Evolutionary conservation across 306 rosid species (phyloP).

Genomic region (Notholithocarpus densiflorus): DNA sequence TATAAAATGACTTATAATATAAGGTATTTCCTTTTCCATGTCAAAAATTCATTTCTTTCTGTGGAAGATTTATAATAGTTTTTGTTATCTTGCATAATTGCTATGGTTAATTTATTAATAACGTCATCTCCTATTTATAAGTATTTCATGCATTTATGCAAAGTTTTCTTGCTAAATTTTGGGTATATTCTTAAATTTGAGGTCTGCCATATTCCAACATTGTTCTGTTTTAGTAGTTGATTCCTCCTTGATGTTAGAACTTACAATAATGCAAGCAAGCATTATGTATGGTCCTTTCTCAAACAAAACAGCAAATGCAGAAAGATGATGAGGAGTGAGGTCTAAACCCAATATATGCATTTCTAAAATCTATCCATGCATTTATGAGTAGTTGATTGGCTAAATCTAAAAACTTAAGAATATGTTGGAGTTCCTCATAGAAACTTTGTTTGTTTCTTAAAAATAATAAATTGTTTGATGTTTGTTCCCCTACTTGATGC

Average conservation of each 20-base stretch:
- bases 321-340: constrained; percentile 71
- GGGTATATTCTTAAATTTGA: constrained; percentile 7
- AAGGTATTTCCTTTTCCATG: background rate
- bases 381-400: background rate
- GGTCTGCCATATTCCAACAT: background rate
- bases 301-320: constrained; percentile 80
- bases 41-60: background rate
- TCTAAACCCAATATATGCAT: constrained; percentile 15
- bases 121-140: too few species aligned
- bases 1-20: background rate
- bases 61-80: too few species aligned
- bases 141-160: too few species aligned
- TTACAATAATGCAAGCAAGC: constrained; percentile 80
- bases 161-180: too few species aligned
- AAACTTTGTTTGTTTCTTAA: too few species aligned
- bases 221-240: constrained; percentile 6
- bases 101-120: too few species aligned
- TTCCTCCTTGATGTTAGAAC: constrained; percentile 54
- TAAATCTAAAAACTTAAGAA: background rate
- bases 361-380: background rate
- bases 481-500: too few species aligned
- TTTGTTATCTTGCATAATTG: too few species aligned
- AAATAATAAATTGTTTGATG: too few species aligned
- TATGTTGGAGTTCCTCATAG: too few species aligned
- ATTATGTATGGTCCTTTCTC: constrained; percentile 87